These are phyloP conservation scores for Pseudopithomyces chartarum DNA, from an alignment of 2,329 filamentous ascomycete species.

Conservation along the genomic window DNA sequence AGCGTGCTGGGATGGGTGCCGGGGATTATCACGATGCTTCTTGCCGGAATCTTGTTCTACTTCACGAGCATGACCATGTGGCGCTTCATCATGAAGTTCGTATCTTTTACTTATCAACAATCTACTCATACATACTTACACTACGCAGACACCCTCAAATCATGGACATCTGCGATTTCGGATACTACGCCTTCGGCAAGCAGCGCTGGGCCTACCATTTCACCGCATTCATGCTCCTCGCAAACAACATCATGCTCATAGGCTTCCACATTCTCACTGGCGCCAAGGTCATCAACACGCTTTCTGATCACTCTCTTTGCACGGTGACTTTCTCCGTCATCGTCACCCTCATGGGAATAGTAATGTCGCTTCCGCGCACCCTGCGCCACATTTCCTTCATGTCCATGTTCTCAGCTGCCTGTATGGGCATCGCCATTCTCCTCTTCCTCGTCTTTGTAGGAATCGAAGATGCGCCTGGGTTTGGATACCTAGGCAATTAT, in stretches of 20 bases:
- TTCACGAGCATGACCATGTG: constrained; percentile 43
- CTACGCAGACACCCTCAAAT: constrained; percentile 77
- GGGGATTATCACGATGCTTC: constrained; percentile 79
- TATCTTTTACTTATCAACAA: not conserved
- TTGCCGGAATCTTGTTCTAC: constrained; percentile 81
- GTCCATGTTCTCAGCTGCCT: constrained; percentile 78
- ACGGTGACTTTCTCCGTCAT: constrained; percentile 81
- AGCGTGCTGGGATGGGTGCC: constrained; percentile 84
- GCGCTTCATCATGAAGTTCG: constrained; percentile 70
- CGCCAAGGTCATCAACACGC: constrained; percentile 87
- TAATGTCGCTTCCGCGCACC: constrained; percentile 82
- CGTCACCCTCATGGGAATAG: constrained; percentile 74
- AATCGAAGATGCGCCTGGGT: constrained; percentile 72
- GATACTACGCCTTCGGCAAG: constrained; percentile 92
- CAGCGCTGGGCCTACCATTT: constrained; percentile 72
- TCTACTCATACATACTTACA: too few species aligned
- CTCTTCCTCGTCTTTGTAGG: constrained; percentile 82
- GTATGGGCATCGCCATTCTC: constrained; percentile 88
- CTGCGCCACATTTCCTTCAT: constrained; percentile 80
- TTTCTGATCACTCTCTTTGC: constrained; percentile 73
- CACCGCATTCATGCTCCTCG: constrained; percentile 82
- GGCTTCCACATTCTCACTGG: constrained; percentile 76
- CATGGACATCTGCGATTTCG: constrained; percentile 90
- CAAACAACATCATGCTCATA: constrained; percentile 83
- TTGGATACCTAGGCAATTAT: constrained; percentile 54